Conservation (phyloP, 495 filamentous ascomycete species). For the Staphylotrichum longicolle region DNA sequence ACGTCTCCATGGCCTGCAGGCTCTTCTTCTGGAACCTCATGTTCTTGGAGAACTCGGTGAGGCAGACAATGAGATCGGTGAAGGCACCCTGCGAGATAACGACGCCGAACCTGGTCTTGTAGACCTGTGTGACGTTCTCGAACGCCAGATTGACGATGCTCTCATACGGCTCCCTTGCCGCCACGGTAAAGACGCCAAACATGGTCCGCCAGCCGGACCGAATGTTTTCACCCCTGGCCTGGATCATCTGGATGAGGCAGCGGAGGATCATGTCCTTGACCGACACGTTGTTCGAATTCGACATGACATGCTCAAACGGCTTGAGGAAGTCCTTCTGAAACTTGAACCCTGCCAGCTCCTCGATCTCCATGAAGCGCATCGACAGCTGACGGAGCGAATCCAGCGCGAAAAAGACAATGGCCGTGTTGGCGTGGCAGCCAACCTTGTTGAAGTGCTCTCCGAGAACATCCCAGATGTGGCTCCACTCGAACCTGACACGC, state of each 20-base stretch:
- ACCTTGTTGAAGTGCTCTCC: constrained; percentile 98
- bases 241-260: constrained; percentile 99
- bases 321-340: constrained; percentile 99
- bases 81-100: constrained; percentile 97
- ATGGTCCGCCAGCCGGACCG: constrained; percentile 98
- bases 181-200: constrained; percentile 98
- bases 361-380: constrained; percentile 98
- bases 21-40: constrained; percentile 97
- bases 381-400: constrained; percentile 93
- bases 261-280: constrained; percentile 98
- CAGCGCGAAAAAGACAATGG: constrained; percentile 93
- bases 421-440: constrained; percentile 91
- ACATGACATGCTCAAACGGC: constrained; percentile 96
- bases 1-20: constrained; percentile 88
- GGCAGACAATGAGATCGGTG: constrained; percentile 89
- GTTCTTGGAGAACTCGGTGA: constrained; percentile 99
- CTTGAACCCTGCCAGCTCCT: constrained; percentile 96
- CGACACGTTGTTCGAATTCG: constrained; percentile 79
- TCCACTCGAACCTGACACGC: constrained; percentile 96
- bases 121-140: constrained; percentile 96
- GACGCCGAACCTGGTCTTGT: constrained; percentile 92
- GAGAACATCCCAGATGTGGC: constrained; percentile 91
- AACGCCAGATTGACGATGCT: constrained; percentile 94
- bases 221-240: constrained; percentile 92
- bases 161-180: constrained; percentile 89